Evolutionary conservation across 73 alveolate genomes (phyloP), one percentile per base, ranked within the genome.

Genomic region (Uronychia setigera): DNA sequence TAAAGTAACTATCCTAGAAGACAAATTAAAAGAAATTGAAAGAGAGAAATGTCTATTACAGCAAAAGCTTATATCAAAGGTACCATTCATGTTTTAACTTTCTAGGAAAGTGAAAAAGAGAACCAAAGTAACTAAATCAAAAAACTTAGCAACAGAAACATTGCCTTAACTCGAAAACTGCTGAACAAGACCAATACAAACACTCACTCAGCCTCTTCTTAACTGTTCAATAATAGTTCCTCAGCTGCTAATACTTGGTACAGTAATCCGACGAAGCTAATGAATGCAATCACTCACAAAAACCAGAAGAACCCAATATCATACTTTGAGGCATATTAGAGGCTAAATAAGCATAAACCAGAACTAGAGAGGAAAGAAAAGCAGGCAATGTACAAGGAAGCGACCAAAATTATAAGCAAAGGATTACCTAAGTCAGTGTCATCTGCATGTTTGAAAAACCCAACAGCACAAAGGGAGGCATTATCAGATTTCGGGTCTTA

Each of bases 161-260:
- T 46, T 46, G 67, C 67, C n/a, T 19, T 46, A 5, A 46, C 67
- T 19, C 5, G 67, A 46, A 46, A 46, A 19, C 67, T 46, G n/a
- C 67, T 46, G n/a, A 46, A 46, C 67, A 46, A 46, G 19, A 46
- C 67, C n/a, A n/a, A n/a, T 46, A 19, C n/a, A 19, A 46, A 46
- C 19, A 19, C 67, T 46, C 19, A 5, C 67, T 46, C 67, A 11
- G n/a, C 5, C 19, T 11, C 67, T 19, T 5, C 67, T 46, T 5
- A 5, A 11, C 5, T 11, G 19, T 46, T 46, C 67, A 19, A 46
- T 5, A 11, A 5, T 46, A 19, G 67, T 19, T 46, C 67, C 5
- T 46, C 67, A 46, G n/a, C n/a, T n/a, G n/a, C n/a, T n/a, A n/a
- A n/a, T n/a, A 46, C 67, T 46, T 46, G 67, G 67, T 46, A 46